Evolutionary conservation across 306 rosid genomes (phyloP), one percentile per base, ranked within the genome.

Genomic region (Urtica urens): DNA sequence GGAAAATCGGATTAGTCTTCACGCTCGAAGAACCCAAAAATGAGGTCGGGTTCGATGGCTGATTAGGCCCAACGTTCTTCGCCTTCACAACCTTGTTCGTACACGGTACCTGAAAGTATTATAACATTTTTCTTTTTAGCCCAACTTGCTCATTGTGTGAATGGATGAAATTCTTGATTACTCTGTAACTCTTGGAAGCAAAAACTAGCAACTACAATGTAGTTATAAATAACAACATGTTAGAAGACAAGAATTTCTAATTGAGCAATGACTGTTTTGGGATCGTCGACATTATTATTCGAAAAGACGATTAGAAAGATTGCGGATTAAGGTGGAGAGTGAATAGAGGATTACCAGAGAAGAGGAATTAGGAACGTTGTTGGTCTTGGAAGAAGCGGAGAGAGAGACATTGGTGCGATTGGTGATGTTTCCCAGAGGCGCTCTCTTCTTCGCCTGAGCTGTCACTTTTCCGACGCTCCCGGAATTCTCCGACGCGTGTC

Each of bases 341-440:
- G 38, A 24, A 17, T 9, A 57, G 21, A 58, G 7, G 10, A 38
- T 25, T 84, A 90, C 97, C 90, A 65, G 45, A 39, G 75, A 17
- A 16, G 78, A 44, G 0, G 76, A 44, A n/a, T n/a, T n/a, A 2
- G 70, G 60, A 18, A 60, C 49, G 2, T 80, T 58, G 75, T 37
- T 66, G 2, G 80, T 58, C 74, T 35, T 68, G 24, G 77, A 64
- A 0, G 70, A 49, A 44, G 73, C 74, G 24, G 15, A 41, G 26
- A 58, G 68, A 21, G 80, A 15, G 42, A 30, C 72, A 35, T 53
- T 64, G 58, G 35, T 80, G 12, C 69, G 66, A 68, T 90, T 90
- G 27, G 93, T 84, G 63, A 90, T 57, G 68, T 90, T 85, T 20
- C 79, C 34, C 17, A 90, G 87, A 35, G 97, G 95, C 5, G 93